Percentiles rank a stretch among this genome's conserved stretches.
phyloP scores from a whole-genome alignment of 345 rosid species.

The Citrus cavaleriei region DNA sequence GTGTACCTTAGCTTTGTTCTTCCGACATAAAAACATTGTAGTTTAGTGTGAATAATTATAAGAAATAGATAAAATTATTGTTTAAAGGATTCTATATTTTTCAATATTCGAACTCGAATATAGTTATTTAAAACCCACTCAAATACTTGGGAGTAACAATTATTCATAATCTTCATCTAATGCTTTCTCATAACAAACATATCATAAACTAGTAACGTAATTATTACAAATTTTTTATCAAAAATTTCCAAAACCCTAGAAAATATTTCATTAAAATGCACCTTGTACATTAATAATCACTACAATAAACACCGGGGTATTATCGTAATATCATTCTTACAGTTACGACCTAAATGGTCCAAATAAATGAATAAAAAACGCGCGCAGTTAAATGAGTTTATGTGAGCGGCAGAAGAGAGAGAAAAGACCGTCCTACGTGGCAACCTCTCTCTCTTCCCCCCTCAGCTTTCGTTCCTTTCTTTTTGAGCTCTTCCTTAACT shows the following conservation, averaged over 20 bases:
- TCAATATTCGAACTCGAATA: rapidly evolving
- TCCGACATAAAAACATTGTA: too few species aligned
- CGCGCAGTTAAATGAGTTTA: not conserved
- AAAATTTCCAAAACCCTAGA: not conserved
- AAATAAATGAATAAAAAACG: not conserved
- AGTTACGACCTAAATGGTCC: not conserved
- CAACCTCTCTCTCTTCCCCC: not conserved
- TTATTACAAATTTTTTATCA: not conserved
- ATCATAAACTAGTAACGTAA: too few species aligned
- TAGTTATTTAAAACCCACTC: too few species aligned
- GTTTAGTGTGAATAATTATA: too few species aligned
- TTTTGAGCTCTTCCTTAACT: not conserved
- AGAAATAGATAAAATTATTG: too few species aligned
- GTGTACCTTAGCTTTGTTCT: too few species aligned
- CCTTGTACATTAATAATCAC: not conserved
- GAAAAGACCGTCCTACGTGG: not conserved
- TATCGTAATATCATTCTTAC: not conserved
- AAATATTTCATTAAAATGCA: not conserved
- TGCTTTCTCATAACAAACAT: not conserved
- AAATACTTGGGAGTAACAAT: too few species aligned
- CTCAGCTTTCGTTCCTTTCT: not conserved
- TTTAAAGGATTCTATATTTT: too few species aligned
- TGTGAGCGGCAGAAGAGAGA: not conserved
- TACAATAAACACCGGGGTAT: not conserved
- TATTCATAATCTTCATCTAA: not conserved